Base-by-base conservation (phyloP, 768 basidiomycete species). In the Naganishia friedmannii region DNA sequence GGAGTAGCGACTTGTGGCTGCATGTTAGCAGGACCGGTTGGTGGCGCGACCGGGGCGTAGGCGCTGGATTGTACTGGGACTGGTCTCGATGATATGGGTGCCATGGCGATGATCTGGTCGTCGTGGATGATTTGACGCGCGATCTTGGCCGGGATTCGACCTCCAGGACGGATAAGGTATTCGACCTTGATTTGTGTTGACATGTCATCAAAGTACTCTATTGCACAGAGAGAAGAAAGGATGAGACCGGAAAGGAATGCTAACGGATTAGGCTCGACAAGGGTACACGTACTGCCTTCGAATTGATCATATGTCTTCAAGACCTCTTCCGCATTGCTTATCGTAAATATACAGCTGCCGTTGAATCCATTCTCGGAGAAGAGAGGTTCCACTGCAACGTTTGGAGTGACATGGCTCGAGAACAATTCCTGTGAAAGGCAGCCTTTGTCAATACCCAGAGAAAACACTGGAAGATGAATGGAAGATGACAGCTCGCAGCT, bases 161-260 rank as follows among this genome's bases (percentile, higher is more conserved):
- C 32, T 12, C 60, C 60, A 23, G 60, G 60, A 45, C 39, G 60
- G 23, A 63, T 63, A 6, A 63, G 60, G 37, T 42, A 45, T 63
- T 63, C 60, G 5, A 63, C 60, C 23, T 42, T 63, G 60, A 63
- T 63, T 23, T 63, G 60, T 3, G 60, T 46, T 10, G 60, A n/a
- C 60, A 63, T 63, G 60, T 63, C 60, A 28, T 63, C 60, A 29
- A 63, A 63, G 60, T 63, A 63, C 46, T 63, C 60, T 63, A 45
- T 39, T 1, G 15, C 7, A 13, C 17, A 37, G 34, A 32, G 42
- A 17, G 32, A 26, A n/a, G 57, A 58, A 32, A 17, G 34, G 6
- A 39, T 58, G 9, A 58, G 57, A 15, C 57, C 12, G 17, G n/a
- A 17, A 23, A 39, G 34, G 15, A 23, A 58, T 23, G 17, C 6